Conservation (phyloP, 441 rosid genomes). For the Mallotus repandus region DNA sequence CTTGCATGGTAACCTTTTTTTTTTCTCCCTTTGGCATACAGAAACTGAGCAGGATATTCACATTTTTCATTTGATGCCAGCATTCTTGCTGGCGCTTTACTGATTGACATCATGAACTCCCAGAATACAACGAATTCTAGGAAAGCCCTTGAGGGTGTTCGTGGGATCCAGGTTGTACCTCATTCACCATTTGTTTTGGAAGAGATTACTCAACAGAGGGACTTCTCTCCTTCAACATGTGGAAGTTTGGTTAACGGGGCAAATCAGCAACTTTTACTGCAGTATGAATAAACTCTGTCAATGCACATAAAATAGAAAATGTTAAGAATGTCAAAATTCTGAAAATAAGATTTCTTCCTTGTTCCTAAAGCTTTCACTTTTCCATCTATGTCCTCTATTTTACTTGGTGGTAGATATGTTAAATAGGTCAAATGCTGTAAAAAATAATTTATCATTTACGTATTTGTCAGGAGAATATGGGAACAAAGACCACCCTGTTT, state of each 20-base stretch:
- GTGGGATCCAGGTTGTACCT: constrained; percentile 67
- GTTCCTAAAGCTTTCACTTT: background rate
- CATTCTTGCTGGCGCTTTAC: constrained; percentile 47
- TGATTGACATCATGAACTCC: constrained; percentile 44
- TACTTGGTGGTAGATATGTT: background rate
- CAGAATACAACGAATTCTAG: constrained; percentile 39
- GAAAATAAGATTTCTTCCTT: background rate
- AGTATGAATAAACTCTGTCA: constrained; percentile 45
- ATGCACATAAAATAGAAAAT: background rate
- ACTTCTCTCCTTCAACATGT: constrained; percentile 34
- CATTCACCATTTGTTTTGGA: constrained; percentile 63
- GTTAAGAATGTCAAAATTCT: background rate
- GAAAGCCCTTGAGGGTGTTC: constrained; percentile 69
- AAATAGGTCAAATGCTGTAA: constrained; percentile 1
- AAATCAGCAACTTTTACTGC: constrained; percentile 55
- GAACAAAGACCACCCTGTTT: constrained; percentile 89
- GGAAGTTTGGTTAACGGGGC: constrained; percentile 41
- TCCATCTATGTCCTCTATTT: background rate
- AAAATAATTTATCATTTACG: constrained; percentile 19
- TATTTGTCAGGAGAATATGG: constrained; percentile 68
- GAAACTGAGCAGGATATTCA: constrained; percentile 21
- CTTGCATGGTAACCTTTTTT: background rate
- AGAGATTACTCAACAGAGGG: constrained; percentile 46
- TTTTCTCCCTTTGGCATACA: constrained; percentile 7
- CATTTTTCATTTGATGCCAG: constrained; percentile 40